A percentile compares a stretch with the other conserved stretches of the same genome.
Evolutionary conservation across 1,284 basidiomycete genomes (phyloP).

Genomic region (Meripilus lineatus): DNA sequence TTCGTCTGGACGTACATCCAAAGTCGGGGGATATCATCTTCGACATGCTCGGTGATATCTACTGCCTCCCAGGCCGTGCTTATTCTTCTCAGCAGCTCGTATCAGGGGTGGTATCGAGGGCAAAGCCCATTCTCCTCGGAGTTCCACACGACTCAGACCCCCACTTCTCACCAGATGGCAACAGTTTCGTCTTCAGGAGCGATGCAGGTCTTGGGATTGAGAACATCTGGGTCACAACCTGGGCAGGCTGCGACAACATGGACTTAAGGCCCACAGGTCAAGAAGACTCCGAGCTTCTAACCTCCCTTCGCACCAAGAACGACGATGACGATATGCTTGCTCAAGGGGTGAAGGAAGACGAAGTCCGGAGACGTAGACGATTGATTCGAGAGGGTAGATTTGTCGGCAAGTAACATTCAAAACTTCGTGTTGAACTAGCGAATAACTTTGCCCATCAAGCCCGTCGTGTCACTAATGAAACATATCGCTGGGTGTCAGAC

Average conservation of each 20-base stretch:
- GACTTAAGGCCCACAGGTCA: constrained; percentile 39
- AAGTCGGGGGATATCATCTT: constrained; percentile 66
- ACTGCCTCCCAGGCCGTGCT: constrained; percentile 51
- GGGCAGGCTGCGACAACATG: constrained; percentile 56
- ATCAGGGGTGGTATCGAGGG: constrained; percentile 24
- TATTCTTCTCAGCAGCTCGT: constrained; percentile 25
- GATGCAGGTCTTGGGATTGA: constrained; percentile 68
- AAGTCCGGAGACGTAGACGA: constrained; percentile 40
- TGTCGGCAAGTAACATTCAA: constrained; percentile 34
- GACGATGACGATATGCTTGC: constrained; percentile 46
- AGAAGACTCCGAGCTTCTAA: constrained; percentile 22
- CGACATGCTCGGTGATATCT: constrained; percentile 70
- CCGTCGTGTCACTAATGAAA: constrained; percentile 66
- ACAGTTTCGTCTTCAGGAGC: constrained; percentile 56
- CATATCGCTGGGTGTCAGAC: constrained; percentile 63
- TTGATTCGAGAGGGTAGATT: constrained; percentile 56
- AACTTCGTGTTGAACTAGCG: neutral
- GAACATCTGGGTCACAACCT: constrained; percentile 67
- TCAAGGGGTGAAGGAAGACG: constrained; percentile 45
- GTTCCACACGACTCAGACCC: constrained; percentile 68
- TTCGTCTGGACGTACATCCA: constrained; percentile 67
- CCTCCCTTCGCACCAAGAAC: constrained; percentile 33
- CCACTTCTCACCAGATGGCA: constrained; percentile 63
- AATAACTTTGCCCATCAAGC: constrained; percentile 31
- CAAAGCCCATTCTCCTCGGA: constrained; percentile 50